Conservation (phyloP, 805 yeast species). For the Kodamaea hsintzibuensis region DNA sequence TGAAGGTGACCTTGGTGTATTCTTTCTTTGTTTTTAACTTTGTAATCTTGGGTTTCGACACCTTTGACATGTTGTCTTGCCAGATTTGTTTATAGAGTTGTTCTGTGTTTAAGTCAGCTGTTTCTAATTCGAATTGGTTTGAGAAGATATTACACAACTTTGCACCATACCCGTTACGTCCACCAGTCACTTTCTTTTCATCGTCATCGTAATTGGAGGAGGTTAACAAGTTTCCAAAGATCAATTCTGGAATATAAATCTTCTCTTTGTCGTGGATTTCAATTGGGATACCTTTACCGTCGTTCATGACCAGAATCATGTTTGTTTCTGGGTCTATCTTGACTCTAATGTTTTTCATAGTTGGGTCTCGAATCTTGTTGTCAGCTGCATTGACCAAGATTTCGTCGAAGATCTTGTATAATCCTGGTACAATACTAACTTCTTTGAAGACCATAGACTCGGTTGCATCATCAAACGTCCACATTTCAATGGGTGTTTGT, state of each 20-base stretch:
- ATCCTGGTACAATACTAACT: slow-evolving; percentile 90
- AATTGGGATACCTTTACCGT: slow-evolving; percentile 93
- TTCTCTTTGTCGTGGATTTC: slow-evolving; percentile 91
- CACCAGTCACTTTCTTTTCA: slow-evolving; percentile 95
- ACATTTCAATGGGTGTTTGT: slow-evolving; percentile 71
- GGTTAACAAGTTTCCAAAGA: slow-evolving; percentile 91
- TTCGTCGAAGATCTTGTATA: slow-evolving; percentile 95
- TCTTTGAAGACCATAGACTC: slow-evolving; percentile 50
- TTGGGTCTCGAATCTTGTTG: slow-evolving; percentile 91
- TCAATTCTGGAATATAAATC: slow-evolving; percentile 92
- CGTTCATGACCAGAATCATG: slow-evolving; percentile 78
- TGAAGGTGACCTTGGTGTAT: slow-evolving; percentile 83
- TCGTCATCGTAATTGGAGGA: slow-evolving; percentile 96
- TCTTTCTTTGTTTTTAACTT: slow-evolving; percentile 61
- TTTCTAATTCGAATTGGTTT: slow-evolving; percentile 80
- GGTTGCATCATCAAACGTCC: slow-evolving; percentile 68
- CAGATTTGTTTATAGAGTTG: slow-evolving; percentile 78
- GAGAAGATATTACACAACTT: slow-evolving; percentile 95
- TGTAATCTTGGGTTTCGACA: slow-evolving; percentile 74
- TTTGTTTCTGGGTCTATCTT: slow-evolving; percentile 73
- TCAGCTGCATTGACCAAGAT: slow-evolving; percentile 98
- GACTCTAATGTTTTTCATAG: slow-evolving; percentile 87
- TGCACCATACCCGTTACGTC: slow-evolving; percentile 98
- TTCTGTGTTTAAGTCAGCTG: slow-evolving; percentile 71
- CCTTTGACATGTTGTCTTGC: slow-evolving; percentile 81